A percentile compares a stretch with the other conserved stretches of the same genome.
Evolutionary conservation across 2,329 filamentous ascomycete species (phyloP).

Genomic region (Apiospora pterosperma): DNA sequence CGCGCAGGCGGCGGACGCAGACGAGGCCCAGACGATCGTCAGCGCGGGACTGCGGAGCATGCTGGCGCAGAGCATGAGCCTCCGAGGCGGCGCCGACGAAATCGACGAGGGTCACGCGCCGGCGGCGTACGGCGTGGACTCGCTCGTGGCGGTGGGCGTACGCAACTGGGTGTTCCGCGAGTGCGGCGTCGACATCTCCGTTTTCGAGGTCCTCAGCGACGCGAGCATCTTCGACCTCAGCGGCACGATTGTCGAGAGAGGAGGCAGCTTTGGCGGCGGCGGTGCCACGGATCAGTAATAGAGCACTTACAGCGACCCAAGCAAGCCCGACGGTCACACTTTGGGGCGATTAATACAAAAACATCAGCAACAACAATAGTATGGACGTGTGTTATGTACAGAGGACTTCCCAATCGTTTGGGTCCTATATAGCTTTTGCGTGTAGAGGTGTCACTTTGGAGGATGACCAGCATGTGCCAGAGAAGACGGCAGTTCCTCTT

Average conservation of each 20-base stretch:
- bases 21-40: conserved; percentile 31
- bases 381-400: background rate
- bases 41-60: conserved; percentile 34
- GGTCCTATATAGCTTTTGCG: background rate
- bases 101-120: conserved; percentile 39
- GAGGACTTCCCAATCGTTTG: background rate
- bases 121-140: conserved; percentile 49
- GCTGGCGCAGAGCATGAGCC: conserved; percentile 42
- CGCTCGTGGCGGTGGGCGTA: conserved; percentile 48
- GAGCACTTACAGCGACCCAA: background rate
- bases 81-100: conserved; percentile 41
- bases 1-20: conserved; percentile 13
- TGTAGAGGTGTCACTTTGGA: background rate
- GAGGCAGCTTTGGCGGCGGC: background rate
- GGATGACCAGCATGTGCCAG: background rate
- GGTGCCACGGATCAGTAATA: background rate
- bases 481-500: background rate
- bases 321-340: background rate
- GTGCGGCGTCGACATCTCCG: conserved; percentile 40
- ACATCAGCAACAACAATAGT: background rate
- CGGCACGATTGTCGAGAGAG: conserved; percentile 29
- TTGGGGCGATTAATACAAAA: background rate
- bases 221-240: conserved; percentile 36
- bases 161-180: conserved; percentile 48
- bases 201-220: conserved; percentile 46